phyloP scores from a whole-genome alignment of 495 filamentous ascomycete genomes.

The Astrothelium macrocarpum region DNA sequence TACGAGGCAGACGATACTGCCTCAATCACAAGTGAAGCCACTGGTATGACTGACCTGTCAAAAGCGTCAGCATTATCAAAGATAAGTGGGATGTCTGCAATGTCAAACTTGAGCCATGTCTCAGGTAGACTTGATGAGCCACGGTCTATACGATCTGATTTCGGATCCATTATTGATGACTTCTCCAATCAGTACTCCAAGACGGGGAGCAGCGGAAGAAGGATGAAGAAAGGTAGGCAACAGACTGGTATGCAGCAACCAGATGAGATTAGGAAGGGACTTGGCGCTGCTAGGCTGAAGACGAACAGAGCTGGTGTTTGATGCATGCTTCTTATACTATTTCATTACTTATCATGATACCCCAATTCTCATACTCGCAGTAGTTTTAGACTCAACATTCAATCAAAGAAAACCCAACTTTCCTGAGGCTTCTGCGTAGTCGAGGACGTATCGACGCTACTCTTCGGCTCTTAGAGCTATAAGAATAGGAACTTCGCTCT shows the following conservation, averaged over 20 bases:
- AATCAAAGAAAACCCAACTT: too few relatives aligned
- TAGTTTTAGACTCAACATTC: too few relatives aligned
- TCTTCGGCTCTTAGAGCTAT: too few relatives aligned
- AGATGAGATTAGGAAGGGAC: conserved; percentile 72
- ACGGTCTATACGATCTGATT: conserved; percentile 54
- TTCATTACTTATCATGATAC: neutral
- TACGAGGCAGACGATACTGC: conserved; percentile 44
- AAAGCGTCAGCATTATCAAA: conserved; percentile 26
- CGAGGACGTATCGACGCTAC: too few relatives aligned
- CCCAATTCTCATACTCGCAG: neutral
- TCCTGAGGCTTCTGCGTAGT: too few relatives aligned
- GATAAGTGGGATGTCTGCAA: conserved; percentile 35
- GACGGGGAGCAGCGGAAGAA: conserved; percentile 52
- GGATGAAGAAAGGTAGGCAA: conserved; percentile 69
- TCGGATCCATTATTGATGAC: conserved; percentile 86
- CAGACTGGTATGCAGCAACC: conserved; percentile 76
- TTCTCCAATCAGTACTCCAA: conserved; percentile 72
- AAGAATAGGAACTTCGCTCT: too few relatives aligned
- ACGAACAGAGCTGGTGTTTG: conserved; percentile 8
- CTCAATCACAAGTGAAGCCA: conserved; percentile 46
- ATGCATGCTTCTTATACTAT: neutral
- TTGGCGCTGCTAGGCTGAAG: conserved; percentile 61
- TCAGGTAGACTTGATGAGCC: conserved; percentile 33
- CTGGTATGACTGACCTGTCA: conserved; percentile 42
- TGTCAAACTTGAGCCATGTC: conserved; percentile 29